Evolutionary conservation across 1,284 basidiomycete species (phyloP).

Genomic region (Sanghuangporus sanghuang): DNA sequence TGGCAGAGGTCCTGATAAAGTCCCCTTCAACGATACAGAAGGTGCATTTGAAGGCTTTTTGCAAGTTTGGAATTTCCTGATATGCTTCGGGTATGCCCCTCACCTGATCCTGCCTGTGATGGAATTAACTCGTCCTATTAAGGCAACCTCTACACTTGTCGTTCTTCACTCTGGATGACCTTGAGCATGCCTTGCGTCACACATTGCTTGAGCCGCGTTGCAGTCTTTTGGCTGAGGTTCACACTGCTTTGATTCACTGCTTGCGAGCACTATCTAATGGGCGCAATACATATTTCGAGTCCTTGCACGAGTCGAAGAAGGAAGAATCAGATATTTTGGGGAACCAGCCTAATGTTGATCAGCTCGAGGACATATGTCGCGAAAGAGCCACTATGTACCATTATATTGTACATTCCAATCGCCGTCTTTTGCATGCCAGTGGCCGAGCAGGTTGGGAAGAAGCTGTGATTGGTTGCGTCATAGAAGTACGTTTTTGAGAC

Average conservation of each 20-base stretch:
- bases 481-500: slow-evolving; percentile 61
- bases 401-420: too few species aligned
- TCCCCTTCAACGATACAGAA: slow-evolving; percentile 73
- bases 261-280: slow-evolving; percentile 74
- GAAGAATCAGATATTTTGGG: slow-evolving; percentile 32
- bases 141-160: slow-evolving; percentile 87
- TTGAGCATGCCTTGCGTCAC: slow-evolving; percentile 84
- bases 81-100: slow-evolving; percentile 73
- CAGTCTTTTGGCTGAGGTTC: slow-evolving; percentile 80
- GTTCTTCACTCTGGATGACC: slow-evolving; percentile 92
- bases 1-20: slow-evolving; percentile 38
- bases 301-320: slow-evolving; percentile 49
- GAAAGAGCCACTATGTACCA: too few species aligned
- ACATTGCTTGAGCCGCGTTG: slow-evolving; percentile 66
- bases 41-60: slow-evolving; percentile 82
- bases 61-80: slow-evolving; percentile 89
- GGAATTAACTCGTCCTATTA: slow-evolving; percentile 13
- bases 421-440: slow-evolving; percentile 32
- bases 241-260: slow-evolving; percentile 85
- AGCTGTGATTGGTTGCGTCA: slow-evolving; percentile 80
- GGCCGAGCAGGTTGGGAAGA: slow-evolving; percentile 80
- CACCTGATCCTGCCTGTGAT: neutral
- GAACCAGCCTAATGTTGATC: slow-evolving; percentile 41
- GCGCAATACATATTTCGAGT: slow-evolving; percentile 65
- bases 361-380: slow-evolving; percentile 52